phyloP scores from a whole-genome alignment of 2,329 filamentous ascomycete species.

The Beauveria sp. region DNA sequence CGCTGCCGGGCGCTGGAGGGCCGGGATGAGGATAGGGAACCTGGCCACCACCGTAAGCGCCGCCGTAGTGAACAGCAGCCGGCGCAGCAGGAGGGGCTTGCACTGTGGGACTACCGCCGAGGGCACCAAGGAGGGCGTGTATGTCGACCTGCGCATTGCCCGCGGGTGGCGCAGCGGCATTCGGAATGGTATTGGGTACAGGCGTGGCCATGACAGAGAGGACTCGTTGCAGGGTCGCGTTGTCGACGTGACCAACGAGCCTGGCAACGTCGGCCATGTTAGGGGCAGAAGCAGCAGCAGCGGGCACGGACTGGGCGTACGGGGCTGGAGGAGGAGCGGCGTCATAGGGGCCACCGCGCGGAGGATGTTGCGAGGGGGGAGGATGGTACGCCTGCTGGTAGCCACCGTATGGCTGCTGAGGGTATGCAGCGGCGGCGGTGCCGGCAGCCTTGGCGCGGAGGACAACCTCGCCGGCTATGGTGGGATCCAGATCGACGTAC shows the following conservation, averaged over 20 bases:
- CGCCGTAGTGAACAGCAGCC: slow-evolving; percentile 21
- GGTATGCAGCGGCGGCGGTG: slow-evolving; percentile 17
- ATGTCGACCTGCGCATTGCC: slow-evolving; percentile 32
- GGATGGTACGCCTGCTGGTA: slow-evolving; percentile 20
- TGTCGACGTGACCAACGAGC: slow-evolving; percentile 61
- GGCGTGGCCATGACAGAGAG: slow-evolving; percentile 48
- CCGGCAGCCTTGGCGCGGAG: slow-evolving; percentile 54
- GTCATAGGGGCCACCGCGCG: slow-evolving; percentile 15
- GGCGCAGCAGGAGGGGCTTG: slow-evolving; percentile 16
- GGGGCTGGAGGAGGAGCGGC: slow-evolving; percentile 17
- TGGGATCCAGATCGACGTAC: slow-evolving; percentile 74
- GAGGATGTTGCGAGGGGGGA: slow-evolving; percentile 20
- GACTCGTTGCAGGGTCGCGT: slow-evolving; percentile 61
- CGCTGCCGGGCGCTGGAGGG: not conserved
- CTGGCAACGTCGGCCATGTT: slow-evolving; percentile 48
- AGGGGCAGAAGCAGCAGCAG: slow-evolving; percentile 21
- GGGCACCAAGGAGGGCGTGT: slow-evolving; percentile 36
- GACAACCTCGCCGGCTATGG: slow-evolving; percentile 73
- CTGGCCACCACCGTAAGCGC: slow-evolving; percentile 24
- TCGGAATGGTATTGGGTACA: not conserved
- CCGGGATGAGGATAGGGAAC: slow-evolving; percentile 14
- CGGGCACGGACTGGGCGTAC: slow-evolving; percentile 18
- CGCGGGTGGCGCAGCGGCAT: slow-evolving; percentile 17
- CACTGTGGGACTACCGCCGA: slow-evolving; percentile 22
- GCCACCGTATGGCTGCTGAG: slow-evolving; percentile 23